Conservation (phyloP, 805 yeast genomes). For the Wickerhamomyces xylosicus region DNA sequence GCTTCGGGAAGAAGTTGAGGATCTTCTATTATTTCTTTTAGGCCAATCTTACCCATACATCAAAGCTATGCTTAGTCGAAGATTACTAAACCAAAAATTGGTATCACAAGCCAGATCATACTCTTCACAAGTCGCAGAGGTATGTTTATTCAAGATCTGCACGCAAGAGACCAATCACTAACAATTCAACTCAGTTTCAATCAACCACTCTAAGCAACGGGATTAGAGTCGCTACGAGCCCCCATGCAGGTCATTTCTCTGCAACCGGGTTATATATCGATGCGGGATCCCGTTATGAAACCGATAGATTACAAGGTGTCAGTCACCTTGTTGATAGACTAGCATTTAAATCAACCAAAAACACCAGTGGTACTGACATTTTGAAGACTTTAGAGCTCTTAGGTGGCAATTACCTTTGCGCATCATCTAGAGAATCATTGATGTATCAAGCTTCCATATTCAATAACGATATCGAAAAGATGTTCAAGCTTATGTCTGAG, state of each 20-base stretch:
- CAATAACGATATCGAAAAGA: slow-evolving; percentile 69
- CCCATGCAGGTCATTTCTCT: slow-evolving; percentile 82
- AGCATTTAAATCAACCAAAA: slow-evolving; percentile 67
- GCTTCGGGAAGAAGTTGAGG: no score
- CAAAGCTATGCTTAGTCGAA: slow-evolving; percentile 13
- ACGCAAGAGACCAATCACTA: slow-evolving; percentile 10
- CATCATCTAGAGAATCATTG: slow-evolving; percentile 84
- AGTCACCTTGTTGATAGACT: slow-evolving; percentile 80
- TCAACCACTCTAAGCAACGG: slow-evolving; percentile 58
- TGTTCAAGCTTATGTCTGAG: slow-evolving; percentile 69
- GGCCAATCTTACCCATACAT: no score
- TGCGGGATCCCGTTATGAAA: slow-evolving; percentile 86
- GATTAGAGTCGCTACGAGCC: slow-evolving; percentile 71
- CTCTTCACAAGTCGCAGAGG: slow-evolving; percentile 14
- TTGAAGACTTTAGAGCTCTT: slow-evolving; percentile 61
- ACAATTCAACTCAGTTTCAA: slow-evolving; percentile 7
- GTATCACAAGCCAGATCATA: slow-evolving; percentile 4
- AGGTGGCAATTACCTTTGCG: slow-evolving; percentile 93
- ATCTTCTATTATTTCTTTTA: no score
- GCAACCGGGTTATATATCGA: slow-evolving; percentile 84
- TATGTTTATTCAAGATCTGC: slow-evolving; percentile 10
- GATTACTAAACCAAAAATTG: not conserved
- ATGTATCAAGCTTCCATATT: slow-evolving; percentile 93
- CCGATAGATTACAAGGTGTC: slow-evolving; percentile 49
- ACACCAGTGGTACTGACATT: slow-evolving; percentile 56